A percentile compares a stretch with the other conserved stretches of the same genome.
Conservation (phyloP, 305 asterid genomes). For the Withania somnifera region DNA sequence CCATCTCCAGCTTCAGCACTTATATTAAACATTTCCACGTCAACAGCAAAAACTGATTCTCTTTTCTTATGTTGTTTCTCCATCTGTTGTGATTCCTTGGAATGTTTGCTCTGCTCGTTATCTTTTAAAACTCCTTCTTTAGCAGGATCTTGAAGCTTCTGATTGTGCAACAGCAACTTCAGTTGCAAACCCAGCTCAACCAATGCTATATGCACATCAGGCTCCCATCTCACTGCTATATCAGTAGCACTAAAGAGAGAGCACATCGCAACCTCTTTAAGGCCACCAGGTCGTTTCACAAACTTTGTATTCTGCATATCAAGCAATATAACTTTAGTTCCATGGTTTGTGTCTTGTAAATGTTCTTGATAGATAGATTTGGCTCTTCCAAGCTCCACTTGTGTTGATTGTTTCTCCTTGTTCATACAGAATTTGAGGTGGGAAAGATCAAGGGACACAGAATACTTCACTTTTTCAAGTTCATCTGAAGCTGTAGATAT, state of each 20-base stretch:
- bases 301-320: constrained; percentile 93
- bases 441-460: constrained; percentile 70
- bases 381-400: constrained; percentile 85
- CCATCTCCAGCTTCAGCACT: constrained; percentile 99
- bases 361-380: constrained; percentile 78
- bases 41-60: constrained; percentile 85
- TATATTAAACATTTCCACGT: constrained; percentile 80
- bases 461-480: constrained; percentile 50
- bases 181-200: constrained; percentile 73
- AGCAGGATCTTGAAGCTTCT: constrained; percentile 47
- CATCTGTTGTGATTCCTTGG: constrained; percentile 31
- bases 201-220: constrained; percentile 83
- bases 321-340: constrained; percentile 59
- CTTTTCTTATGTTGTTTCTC: constrained; percentile 63
- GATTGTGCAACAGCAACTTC: constrained; percentile 57
- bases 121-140: constrained; percentile 31
- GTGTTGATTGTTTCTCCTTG: constrained; percentile 80
- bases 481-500: constrained; percentile 48
- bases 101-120: constrained; percentile 35
- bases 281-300: constrained; percentile 84
- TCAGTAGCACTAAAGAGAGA: constrained; percentile 98
- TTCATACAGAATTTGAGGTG: constrained; percentile 69
- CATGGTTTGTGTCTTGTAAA: constrained; percentile 49
- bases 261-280: constrained; percentile 73
- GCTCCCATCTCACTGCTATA: constrained; percentile 95